Evolutionary conservation across 108 stramenopile genomes (phyloP), one percentile per base, ranked within the genome.

Genomic region (Stephanodiscus triporus): DNA sequence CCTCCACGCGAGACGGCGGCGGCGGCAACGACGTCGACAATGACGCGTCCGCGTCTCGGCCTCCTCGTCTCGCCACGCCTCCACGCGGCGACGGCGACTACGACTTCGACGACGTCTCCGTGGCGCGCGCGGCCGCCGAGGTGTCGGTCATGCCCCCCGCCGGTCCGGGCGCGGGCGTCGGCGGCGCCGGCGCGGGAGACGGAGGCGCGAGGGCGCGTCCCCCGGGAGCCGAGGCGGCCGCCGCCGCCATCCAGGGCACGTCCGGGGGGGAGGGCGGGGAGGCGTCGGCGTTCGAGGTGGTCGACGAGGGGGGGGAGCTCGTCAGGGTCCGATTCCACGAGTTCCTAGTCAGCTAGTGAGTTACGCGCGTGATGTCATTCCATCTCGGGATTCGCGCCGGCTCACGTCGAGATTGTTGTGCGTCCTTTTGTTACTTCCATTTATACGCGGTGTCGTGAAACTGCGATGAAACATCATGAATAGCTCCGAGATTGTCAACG

Each of bases 281-380:
- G 23, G 64, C 54, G 17, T 43, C 49, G 23, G 56, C 77, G 2
- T 86, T 87, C 47, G 87, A 89, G 40, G 81, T 83, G 9, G 66
- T 80, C 16, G 92, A 93, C 73, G 92, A 90, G 68, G 86, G 80
- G 49, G 92, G 89, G 29, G 89, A 93, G 70, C 45, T 93, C 66
- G 89, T 93, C n/a, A 75, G 78, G 60, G 80, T 74, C 40, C 85
- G 82, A 7, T 88, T 93, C 73, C 58, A 77, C n/a, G 80, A 91
- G 48, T 93, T 93, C 83, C 62, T 93, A 34, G 60, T 74, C 24
- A 74, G 81, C 30, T 93, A 72, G 86, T 91, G 62, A 89, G 91
- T 89, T 16, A 34, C 32, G 2, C 32, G 32, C 2, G 2, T 4
- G 32, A 34, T 34, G 2, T 2, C 32, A 34, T 34, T 34, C 32